phyloP scores from a whole-genome alignment of 805 yeast genomes.

The Yamadazyma sp. region DNA sequence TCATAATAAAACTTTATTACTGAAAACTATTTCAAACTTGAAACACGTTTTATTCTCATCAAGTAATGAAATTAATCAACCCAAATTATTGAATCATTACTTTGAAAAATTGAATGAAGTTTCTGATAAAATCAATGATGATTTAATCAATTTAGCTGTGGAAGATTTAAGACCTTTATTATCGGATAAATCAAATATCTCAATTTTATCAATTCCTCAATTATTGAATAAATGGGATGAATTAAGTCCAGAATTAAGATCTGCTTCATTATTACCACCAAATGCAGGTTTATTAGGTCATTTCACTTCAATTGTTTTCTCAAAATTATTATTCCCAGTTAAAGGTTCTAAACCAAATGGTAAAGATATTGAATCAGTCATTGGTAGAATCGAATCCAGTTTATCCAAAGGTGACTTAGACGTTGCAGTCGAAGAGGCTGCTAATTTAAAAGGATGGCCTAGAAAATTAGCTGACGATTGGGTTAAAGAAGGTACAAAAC shows the following conservation, averaged over 20 bases:
- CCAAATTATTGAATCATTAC: conserved; percentile 30
- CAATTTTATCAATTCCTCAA: conserved; percentile 76
- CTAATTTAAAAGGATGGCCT: conserved; percentile 88
- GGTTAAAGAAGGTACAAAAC: conserved; percentile 85
- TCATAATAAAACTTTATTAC: conserved; percentile 31
- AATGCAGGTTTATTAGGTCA: conserved; percentile 96
- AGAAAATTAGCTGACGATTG: conserved; percentile 88
- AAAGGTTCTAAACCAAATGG: conserved; percentile 72
- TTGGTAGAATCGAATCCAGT: conserved; percentile 79
- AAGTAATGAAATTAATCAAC: conserved; percentile 16
- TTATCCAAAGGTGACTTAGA: conserved; percentile 74
- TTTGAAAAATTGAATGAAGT: conserved; percentile 30
- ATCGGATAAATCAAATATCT: conserved; percentile 34
- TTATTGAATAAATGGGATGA: conserved; percentile 75
- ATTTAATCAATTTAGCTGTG: conserved; percentile 31
- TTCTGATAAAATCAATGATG: conserved; percentile 26
- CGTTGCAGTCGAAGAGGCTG: conserved; percentile 89
- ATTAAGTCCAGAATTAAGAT: conserved; percentile 80
- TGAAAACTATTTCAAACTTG: conserved; percentile 31
- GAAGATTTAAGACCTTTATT: conserved; percentile 34
- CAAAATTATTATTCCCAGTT: conserved; percentile 72
- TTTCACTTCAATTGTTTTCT: conserved; percentile 72
- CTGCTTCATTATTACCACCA: conserved; percentile 87
- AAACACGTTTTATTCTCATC: conserved; percentile 24
- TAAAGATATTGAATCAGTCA: conserved; percentile 81